phyloP scores from a whole-genome alignment of 345 rosid genomes.

The Hirschfeldia incana region DNA sequence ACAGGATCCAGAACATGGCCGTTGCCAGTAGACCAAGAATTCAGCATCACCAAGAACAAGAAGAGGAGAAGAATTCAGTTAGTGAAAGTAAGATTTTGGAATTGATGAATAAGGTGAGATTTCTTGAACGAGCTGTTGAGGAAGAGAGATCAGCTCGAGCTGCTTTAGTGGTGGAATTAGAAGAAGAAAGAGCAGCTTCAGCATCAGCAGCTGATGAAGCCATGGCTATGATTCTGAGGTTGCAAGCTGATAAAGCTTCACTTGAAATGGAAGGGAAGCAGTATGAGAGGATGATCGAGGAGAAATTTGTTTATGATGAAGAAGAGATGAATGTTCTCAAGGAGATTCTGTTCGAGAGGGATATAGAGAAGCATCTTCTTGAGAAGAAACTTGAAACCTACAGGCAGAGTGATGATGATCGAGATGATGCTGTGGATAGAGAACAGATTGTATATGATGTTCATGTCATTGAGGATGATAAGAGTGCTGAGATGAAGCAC shows the following conservation, averaged over 20 bases:
- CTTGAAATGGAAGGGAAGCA: conserved; percentile 90
- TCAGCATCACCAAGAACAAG: conserved; percentile 43
- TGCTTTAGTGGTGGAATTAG: conserved; percentile 61
- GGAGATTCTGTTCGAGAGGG: conserved; percentile 75
- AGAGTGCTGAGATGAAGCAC: conserved; percentile 28
- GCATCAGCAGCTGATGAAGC: conserved; percentile 90
- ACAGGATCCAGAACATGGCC: conserved; percentile 49
- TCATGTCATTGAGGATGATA: conserved; percentile 62
- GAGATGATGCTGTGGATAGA: not conserved
- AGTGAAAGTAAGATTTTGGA: conserved; percentile 46
- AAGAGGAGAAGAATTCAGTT: conserved; percentile 33
- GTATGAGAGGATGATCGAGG: conserved; percentile 84
- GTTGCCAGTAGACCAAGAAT: conserved; percentile 42
- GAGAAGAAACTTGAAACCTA: conserved; percentile 80
- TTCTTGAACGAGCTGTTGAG: conserved; percentile 56
- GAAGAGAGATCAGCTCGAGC: conserved; percentile 51
- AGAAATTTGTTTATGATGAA: conserved; percentile 72
- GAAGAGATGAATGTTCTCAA: conserved; percentile 86
- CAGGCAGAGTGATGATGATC: conserved; percentile 43
- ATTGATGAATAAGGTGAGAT: conserved; percentile 39
- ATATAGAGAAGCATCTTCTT: conserved; percentile 71
- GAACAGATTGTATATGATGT: conserved; percentile 67
- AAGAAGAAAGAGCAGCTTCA: conserved; percentile 84
- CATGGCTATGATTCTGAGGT: conserved; percentile 82
- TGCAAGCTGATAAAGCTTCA: conserved; percentile 80